Conservation (phyloP, 257 asterid species). For the Salvia rosmarinus region DNA sequence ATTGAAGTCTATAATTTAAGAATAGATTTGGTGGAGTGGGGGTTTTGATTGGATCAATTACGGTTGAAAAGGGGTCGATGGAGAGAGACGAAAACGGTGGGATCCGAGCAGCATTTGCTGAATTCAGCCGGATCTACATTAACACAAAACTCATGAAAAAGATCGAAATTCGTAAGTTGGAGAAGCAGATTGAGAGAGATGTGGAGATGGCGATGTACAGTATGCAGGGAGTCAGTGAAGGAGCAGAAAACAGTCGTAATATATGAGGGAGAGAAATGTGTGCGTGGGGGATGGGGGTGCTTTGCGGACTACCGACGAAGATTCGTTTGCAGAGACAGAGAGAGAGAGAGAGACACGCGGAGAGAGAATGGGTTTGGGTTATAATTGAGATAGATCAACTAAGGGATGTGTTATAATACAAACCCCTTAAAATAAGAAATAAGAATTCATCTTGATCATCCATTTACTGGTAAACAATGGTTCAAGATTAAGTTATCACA, state of each 20-base stretch:
- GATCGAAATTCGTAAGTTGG: not conserved
- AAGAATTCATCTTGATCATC: too few relatives aligned
- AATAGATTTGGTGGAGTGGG: constrained; percentile 18
- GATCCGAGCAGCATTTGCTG: constrained; percentile 42
- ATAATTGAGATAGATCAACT: too few relatives aligned
- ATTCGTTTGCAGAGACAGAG: constrained; percentile 33
- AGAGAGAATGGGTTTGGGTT: constrained; percentile 18
- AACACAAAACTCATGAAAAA: not conserved
- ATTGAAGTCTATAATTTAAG: constrained; percentile 4
- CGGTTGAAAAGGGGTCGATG: constrained; percentile 35
- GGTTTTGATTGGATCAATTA: constrained; percentile 27
- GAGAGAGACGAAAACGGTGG: constrained; percentile 23
- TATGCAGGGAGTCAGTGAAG: constrained; percentile 9
- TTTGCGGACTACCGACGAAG: constrained; percentile 35
- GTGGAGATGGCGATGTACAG: constrained; percentile 25
- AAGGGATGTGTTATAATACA: too few relatives aligned
- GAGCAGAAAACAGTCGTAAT: constrained; percentile 20
- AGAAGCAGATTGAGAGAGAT: constrained; percentile 15
- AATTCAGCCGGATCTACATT: constrained; percentile 38
- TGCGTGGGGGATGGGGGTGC: not conserved
- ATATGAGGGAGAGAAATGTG: constrained; percentile 6
- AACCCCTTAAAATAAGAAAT: too few relatives aligned
- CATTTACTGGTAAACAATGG: too few relatives aligned
- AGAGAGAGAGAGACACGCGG: constrained; percentile 20
- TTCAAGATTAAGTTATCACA: too few relatives aligned